Base-by-base conservation (phyloP, 2,329 filamentous ascomycete genomes). In the Atkinsonella texensis region DNA sequence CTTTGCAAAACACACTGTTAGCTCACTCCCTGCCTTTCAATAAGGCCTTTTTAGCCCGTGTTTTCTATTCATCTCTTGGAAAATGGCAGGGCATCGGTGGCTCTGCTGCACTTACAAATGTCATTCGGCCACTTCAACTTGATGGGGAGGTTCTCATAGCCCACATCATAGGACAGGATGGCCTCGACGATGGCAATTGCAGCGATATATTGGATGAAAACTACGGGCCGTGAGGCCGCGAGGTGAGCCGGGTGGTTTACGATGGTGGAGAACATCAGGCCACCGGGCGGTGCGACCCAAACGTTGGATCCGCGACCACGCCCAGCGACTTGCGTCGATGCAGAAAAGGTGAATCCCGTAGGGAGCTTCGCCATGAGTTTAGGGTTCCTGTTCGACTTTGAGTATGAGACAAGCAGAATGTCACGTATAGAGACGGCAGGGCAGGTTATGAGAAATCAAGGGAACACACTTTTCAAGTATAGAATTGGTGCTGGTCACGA, bases 51-150 rank as follows among this genome's bases (percentile, higher is more conserved):
- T 2, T 23, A 23, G 20, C 20, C 20, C 20, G 3, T 3, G 2
- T 3, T 23, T 23, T 5, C 20, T 23, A 23, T n/a, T 23, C 20
- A 23, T 23, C 20, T 23, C 20, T 5, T 23, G 20, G 20, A n/a
- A 23, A 23, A 23, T 23, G 20, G 20, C 20, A 23, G 20, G 46
- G 11, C n/a, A 31, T 15, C 15, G 20, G 32, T 32, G 47, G 13
- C 3, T 18, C 10, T 9, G 10, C n/a, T 17, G 17, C 17, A 31
- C 75, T 66, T 68, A 83, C 81, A 91, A 51, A 98, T 87, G 63
- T 98, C 93, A 61, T 98, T 98, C 11, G 93, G 93, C 93, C 93
- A 98, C 67, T 98, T 98, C 33, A 98, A 70, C 64, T 87, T 89
- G 41, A 98, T 76, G 0, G 87, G 87, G 4, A 97, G 67, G 0